Evolutionary conservation across 179 eudicot genomes (phyloP).

Genomic region (Spergularia azorica): DNA sequence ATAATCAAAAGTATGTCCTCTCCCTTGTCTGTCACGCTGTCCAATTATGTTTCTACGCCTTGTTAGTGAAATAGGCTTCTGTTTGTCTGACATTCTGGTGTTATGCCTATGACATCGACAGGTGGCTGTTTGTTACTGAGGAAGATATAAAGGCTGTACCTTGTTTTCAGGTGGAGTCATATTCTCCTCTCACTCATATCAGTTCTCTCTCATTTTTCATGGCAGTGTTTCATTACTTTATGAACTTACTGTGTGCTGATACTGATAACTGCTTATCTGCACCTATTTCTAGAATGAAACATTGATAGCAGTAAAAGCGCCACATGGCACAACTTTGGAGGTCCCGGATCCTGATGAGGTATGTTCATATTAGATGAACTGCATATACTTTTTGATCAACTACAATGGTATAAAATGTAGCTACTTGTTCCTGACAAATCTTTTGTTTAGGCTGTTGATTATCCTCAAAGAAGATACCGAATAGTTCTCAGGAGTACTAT

Average conservation of each 20-base stretch:
- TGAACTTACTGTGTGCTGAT: constrained; percentile 19
- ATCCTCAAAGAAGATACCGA: constrained; percentile 87
- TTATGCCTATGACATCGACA: constrained; percentile 26
- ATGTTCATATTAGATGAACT: constrained; percentile 19
- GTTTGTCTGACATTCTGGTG: constrained; percentile 20
- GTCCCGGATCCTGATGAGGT: constrained; percentile 97
- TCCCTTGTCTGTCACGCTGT: not conserved
- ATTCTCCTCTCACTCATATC: not conserved
- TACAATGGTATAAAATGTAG: constrained; percentile 7
- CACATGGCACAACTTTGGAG: constrained; percentile 93
- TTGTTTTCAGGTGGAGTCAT: constrained; percentile 65
- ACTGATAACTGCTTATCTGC: constrained; percentile 8
- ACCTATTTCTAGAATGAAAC: constrained; percentile 66
- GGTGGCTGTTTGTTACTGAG: constrained; percentile 93
- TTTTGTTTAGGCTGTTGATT: constrained; percentile 66
- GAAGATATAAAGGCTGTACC: constrained; percentile 85
- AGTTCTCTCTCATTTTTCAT: not conserved
- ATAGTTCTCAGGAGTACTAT: constrained; percentile 90
- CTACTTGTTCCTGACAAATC: constrained; percentile 21
- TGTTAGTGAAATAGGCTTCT: not conserved
- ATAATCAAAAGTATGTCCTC: constrained; percentile 66
- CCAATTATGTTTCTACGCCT: constrained; percentile 1
- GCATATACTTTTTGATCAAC: not conserved
- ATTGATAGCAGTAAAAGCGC: constrained; percentile 90
- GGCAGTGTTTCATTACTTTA: constrained; percentile 8